A percentile compares a stretch with the other conserved stretches of the same genome.
Evolutionary conservation across 352 stramenopile genomes (phyloP).

Genomic region (Phytophthora idaei): DNA sequence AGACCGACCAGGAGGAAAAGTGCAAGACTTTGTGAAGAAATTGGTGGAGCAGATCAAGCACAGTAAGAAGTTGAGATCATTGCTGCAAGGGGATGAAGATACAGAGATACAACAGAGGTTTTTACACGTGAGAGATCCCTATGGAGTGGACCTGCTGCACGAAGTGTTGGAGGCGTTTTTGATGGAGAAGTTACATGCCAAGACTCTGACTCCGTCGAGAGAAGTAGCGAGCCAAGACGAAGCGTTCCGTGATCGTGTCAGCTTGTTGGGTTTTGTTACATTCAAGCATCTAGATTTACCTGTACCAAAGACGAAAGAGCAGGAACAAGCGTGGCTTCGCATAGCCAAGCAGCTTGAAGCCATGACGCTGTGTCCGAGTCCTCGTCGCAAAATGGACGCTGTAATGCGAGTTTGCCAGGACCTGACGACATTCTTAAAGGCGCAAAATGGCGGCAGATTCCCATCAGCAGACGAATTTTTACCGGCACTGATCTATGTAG

Average conservation of each 20-base stretch:
- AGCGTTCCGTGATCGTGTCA: conserved; percentile 63
- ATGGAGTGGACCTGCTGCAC: conserved; percentile 55
- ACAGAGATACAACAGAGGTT: conserved; percentile 22
- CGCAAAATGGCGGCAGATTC: conserved; percentile 49
- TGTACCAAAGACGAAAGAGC: conserved; percentile 37
- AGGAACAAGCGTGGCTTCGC: conserved; percentile 43
- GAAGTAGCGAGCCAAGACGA: conserved; percentile 57
- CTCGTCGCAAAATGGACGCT: conserved; percentile 88
- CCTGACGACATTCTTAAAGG: conserved; percentile 70
- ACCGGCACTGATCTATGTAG: conserved; percentile 90
- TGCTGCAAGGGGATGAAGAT: conserved; percentile 33
- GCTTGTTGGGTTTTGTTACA: conserved; percentile 77
- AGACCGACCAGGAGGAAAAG: conserved; percentile 55
- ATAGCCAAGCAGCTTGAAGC: conserved; percentile 53
- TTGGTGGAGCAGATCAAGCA: conserved; percentile 66
- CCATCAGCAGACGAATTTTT: conserved; percentile 93
- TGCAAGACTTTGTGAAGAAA: conserved; percentile 73
- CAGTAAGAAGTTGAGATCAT: conserved; percentile 29
- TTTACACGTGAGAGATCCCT: conserved; percentile 40
- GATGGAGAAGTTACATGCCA: conserved; percentile 89
- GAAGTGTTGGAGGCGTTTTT: conserved; percentile 89
- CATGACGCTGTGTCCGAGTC: conserved; percentile 58
- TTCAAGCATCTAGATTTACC: conserved; percentile 90
- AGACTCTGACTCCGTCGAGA: conserved; percentile 63
- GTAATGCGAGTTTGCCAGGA: conserved; percentile 77